Base-by-base conservation (phyloP, 2,329 filamentous ascomycete genomes). In the Penicillium janthinellum region DNA sequence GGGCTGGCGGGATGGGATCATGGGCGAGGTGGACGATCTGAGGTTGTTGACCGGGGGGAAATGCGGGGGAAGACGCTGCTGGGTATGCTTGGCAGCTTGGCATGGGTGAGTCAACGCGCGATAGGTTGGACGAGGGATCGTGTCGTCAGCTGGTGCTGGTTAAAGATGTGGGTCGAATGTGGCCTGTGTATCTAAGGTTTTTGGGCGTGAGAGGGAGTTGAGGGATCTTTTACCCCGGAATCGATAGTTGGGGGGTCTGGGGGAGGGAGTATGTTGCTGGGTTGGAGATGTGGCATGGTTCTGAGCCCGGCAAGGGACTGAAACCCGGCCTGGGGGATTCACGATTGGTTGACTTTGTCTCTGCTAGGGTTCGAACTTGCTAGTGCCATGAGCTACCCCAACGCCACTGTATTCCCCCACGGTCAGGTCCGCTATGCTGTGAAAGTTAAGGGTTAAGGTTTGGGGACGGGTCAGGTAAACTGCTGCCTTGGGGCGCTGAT, bases 31-130 rank as follows among this genome's bases (percentile, higher is more conserved):
- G 55, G 55, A 39, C 31, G 48, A 57, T 57, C 55, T 57, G 55
- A 47, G 55, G 54, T 38, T 38, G 35, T 34, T 52, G 22, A 22
- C 44, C 44, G n/a, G 28, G 54, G 54, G 20, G 54, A 14, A 57
- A 50, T 57, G 45, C 45, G 55, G 55, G 55, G 55, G 34, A 37
- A 51, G 11, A 17, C 35, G 6, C 25, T 15, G 47, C n/a, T 28
- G 35, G 35, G 35, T 5, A 8, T 22, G 14, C 55, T 57, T 52
- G 55, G 55, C 55, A 45, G 37, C 55, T 57, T 57, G 55, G 55
- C 55, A 37, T 11, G 12, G 1, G 7, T n/a, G 41, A 31, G 17
- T n/a, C 47, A 12, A 49, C 14, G n/a, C 12, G 35, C 5, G 35
- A 22, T 10, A 39, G 6, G 31, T 37, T 28, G 25, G 25, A 28